Evolutionary conservation across 352 stramenopile species (phyloP).

Genomic region (Thraustochytrium sp.): DNA sequence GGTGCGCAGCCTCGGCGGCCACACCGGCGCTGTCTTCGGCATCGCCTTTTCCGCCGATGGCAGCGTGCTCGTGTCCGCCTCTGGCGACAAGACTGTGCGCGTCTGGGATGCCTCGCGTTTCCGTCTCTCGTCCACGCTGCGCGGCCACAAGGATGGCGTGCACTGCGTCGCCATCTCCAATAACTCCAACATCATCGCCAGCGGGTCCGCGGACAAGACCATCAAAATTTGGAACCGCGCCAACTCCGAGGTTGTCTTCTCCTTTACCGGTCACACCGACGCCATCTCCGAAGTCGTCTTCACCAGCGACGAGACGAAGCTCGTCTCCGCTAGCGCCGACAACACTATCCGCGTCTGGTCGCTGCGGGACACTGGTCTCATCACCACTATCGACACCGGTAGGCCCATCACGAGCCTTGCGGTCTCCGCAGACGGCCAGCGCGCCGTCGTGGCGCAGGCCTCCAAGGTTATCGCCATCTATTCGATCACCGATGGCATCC

Average conservation of each 20-base stretch:
- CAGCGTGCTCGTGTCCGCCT: constrained; percentile 70
- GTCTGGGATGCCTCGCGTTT: constrained; percentile 76
- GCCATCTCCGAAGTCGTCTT: background rate
- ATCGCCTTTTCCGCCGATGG: constrained; percentile 68
- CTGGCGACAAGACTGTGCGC: constrained; percentile 76
- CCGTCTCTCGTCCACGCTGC: constrained; percentile 73
- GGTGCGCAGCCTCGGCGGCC: background rate
- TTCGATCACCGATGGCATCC: background rate
- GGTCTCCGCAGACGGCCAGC: background rate
- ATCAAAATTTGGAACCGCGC: background rate
- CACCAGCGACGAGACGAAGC: background rate
- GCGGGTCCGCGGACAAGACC: background rate
- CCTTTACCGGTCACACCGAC: background rate
- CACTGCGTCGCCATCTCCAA: background rate
- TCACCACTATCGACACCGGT: background rate
- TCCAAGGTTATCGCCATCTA: background rate
- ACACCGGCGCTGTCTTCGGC: background rate
- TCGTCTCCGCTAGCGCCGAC: background rate
- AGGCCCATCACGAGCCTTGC: background rate
- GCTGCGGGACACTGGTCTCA: background rate
- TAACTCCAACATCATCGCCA: background rate
- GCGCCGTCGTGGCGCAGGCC: background rate
- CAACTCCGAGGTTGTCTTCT: background rate
- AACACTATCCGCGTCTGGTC: background rate
- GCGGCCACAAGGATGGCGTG: constrained; percentile 58